A percentile compares a stretch with the other conserved stretches of the same genome.
Conservation (phyloP, 208 protist genomes). For the Angomonas ambiguus region DNA sequence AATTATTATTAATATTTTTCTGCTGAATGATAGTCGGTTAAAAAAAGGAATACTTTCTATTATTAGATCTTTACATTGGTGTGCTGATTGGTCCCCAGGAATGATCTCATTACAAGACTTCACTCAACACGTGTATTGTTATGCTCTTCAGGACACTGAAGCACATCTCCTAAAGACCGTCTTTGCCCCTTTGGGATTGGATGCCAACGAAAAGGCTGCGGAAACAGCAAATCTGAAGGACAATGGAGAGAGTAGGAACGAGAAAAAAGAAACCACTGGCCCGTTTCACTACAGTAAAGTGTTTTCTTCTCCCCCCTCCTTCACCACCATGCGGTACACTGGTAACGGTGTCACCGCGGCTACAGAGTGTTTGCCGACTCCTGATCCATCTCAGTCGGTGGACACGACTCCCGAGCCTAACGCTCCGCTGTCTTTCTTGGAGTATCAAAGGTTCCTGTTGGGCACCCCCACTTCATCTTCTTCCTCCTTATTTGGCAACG, state of each 20-base stretch:
- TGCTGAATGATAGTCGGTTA: no score
- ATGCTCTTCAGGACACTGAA: neutral
- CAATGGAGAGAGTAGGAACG: neutral
- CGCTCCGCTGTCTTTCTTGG: no score
- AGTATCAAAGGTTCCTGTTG: no score
- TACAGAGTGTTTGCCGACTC: no score
- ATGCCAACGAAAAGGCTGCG: no score
- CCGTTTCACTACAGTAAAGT: constrained; percentile 14
- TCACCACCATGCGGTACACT: constrained; percentile 36
- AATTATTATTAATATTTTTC: no score
- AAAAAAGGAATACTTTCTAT: no score
- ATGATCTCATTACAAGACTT: neutral
- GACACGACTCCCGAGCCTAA: no score
- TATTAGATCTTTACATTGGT: neutral
- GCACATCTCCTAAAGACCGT: neutral
- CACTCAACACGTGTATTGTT: neutral
- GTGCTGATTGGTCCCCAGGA: neutral
- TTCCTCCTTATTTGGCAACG: no score
- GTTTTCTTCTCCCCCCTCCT: constrained; percentile 29
- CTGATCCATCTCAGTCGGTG: no score
- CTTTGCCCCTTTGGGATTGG: neutral
- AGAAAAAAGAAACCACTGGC: neutral
- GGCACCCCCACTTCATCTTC: no score
- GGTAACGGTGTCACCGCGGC: constrained; percentile 10
- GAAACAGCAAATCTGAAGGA: no score